Conservation (phyloP, 805 yeast genomes). For the Pichia nakasei region DNA sequence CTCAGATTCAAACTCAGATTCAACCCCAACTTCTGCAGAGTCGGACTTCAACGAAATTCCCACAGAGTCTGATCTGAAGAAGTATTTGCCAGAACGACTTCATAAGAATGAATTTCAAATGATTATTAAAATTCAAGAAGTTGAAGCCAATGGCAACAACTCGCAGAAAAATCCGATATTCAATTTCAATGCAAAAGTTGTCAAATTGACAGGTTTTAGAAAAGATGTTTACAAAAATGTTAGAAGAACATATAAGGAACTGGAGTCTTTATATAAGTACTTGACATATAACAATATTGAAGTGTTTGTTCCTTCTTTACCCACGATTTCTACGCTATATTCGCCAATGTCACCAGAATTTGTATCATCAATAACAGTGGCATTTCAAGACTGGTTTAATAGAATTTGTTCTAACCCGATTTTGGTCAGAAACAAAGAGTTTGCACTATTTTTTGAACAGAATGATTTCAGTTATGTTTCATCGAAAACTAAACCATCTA, state of each 20-base stretch:
- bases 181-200: slow-evolving; percentile 50
- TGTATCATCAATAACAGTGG: slow-evolving; percentile 40
- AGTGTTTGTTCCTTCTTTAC: slow-evolving; percentile 87
- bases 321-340: slow-evolving; percentile 63
- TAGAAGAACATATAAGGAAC: slow-evolving; percentile 73
- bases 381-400: slow-evolving; percentile 82
- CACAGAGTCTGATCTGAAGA: slow-evolving; percentile 34
- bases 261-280: slow-evolving; percentile 67
- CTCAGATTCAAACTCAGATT: slow-evolving; percentile 8
- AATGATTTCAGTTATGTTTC: slow-evolving; percentile 31
- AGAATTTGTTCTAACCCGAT: slow-evolving; percentile 67
- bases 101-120: slow-evolving; percentile 33
- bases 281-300: slow-evolving; percentile 78
- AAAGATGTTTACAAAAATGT: slow-evolving; percentile 61
- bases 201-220: slow-evolving; percentile 67
- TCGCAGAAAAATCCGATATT: slow-evolving; percentile 72
- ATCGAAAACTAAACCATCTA: slow-evolving; percentile 31
- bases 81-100: slow-evolving; percentile 43
- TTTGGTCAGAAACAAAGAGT: slow-evolving; percentile 79
- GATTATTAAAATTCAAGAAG: slow-evolving; percentile 47
- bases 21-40: background rate
- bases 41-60: slow-evolving; percentile 21
- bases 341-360: slow-evolving; percentile 85
- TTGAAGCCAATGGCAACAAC: slow-evolving; percentile 55
- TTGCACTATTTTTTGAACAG: slow-evolving; percentile 54